Conservation (phyloP, 805 yeast genomes). For the Isabelozyma rhagii region DNA sequence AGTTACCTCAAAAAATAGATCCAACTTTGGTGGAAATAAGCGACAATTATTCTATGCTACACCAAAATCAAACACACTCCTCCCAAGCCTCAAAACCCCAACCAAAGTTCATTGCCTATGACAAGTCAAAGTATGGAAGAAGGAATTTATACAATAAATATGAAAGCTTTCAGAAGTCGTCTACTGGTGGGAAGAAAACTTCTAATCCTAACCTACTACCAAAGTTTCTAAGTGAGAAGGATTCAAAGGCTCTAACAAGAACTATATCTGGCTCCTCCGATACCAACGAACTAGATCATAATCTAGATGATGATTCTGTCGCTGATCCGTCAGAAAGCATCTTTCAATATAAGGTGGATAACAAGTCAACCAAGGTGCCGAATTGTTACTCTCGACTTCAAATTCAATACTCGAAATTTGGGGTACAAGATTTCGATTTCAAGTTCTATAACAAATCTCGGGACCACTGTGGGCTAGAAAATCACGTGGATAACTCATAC, state of each 20-base stretch:
- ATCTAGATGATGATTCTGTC: neutral
- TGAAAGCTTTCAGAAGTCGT: slow-evolving; percentile 25
- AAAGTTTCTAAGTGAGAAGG: slow-evolving; percentile 59
- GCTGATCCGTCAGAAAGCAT: slow-evolving; percentile 5
- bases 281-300: neutral
- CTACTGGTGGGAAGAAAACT: slow-evolving; percentile 5
- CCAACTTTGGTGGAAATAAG: slow-evolving; percentile 38
- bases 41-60: slow-evolving; percentile 7
- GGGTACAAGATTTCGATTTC: slow-evolving; percentile 93
- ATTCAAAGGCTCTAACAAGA: neutral
- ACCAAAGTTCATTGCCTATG: slow-evolving; percentile 37
- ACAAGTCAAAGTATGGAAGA: slow-evolving; percentile 41
- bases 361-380: slow-evolving; percentile 44
- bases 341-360: slow-evolving; percentile 14
- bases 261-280: neutral
- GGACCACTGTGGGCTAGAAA: slow-evolving; percentile 75
- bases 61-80: slow-evolving; percentile 34
- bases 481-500: slow-evolving; percentile 74
- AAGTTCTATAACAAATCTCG: slow-evolving; percentile 72
- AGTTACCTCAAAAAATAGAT: slow-evolving; percentile 54
- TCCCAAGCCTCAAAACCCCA: slow-evolving; percentile 29
- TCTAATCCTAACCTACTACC: slow-evolving; percentile 27
- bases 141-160: slow-evolving; percentile 43
- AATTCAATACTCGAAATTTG: slow-evolving; percentile 82
- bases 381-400: slow-evolving; percentile 72